A percentile compares a stretch with the other conserved stretches of the same genome.
phyloP scores from a whole-genome alignment of 495 filamentous ascomycete genomes.

The Aspergillus funiculosus region DNA sequence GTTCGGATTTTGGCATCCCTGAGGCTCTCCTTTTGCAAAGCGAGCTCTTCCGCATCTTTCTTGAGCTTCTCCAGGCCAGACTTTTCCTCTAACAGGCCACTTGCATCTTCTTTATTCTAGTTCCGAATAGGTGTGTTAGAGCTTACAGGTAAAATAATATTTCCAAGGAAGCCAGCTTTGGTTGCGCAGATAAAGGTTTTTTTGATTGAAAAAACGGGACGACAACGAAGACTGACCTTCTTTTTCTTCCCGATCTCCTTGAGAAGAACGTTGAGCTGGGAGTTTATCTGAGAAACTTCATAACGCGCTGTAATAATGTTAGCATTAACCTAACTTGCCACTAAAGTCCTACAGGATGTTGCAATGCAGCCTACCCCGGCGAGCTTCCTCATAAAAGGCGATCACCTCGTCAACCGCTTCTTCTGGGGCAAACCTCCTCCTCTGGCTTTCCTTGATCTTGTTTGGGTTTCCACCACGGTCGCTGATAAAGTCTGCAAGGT shows the following conservation, averaged over 20 bases:
- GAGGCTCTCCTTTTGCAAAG: constrained; percentile 63
- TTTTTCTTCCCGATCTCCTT: constrained; percentile 90
- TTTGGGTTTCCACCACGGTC: constrained; percentile 87
- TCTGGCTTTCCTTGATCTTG: constrained; percentile 83
- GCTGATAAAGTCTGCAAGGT: constrained; percentile 72
- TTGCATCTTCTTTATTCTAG: constrained; percentile 79
- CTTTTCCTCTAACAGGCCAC: constrained; percentile 69
- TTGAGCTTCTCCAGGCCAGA: constrained; percentile 70
- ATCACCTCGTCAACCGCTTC: constrained; percentile 88
- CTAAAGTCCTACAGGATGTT: background rate
- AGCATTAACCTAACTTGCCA: constrained; percentile 1
- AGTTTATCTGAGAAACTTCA: constrained; percentile 67
- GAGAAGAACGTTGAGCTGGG: constrained; percentile 78
- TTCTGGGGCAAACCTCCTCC: constrained; percentile 69
- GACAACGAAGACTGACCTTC: constrained; percentile 51
- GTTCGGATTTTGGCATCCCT: constrained; percentile 72
- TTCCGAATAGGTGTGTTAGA: background rate
- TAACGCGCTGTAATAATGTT: constrained; percentile 58
- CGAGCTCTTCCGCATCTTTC: constrained; percentile 66
- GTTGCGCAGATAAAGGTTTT: too few relatives aligned
- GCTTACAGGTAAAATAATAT: too few relatives aligned
- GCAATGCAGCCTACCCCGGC: constrained; percentile 51
- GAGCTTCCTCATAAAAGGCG: constrained; percentile 78
- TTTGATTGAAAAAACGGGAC: background rate
- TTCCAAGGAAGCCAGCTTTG: too few relatives aligned